These are phyloP conservation scores for Cystobasidium pallidum DNA, from an alignment of 1,284 basidiomycete genomes.

Conservation along the genomic window DNA sequence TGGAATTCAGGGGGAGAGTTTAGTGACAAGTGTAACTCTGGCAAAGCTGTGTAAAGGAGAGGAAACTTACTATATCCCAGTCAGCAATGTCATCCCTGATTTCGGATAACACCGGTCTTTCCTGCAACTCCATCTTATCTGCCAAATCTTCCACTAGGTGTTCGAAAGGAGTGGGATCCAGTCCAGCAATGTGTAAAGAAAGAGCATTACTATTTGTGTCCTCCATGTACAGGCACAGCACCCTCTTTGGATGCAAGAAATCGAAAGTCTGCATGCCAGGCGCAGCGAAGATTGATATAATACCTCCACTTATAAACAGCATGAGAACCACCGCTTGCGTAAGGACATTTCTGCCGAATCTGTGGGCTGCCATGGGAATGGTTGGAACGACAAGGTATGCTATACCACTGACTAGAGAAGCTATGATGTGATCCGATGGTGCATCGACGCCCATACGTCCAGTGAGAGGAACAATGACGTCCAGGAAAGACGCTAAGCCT, in stretches of 20 bases:
- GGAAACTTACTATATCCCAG: slow-evolving; percentile 77
- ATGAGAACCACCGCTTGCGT: slow-evolving; percentile 50
- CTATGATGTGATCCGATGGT: slow-evolving; percentile 87
- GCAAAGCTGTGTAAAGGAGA: no score
- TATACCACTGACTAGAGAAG: slow-evolving; percentile 58
- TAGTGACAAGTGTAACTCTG: no score
- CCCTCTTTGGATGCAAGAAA: slow-evolving; percentile 68
- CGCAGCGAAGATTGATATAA: slow-evolving; percentile 66
- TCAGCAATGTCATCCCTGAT: slow-evolving; percentile 61
- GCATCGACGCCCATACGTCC: slow-evolving; percentile 63
- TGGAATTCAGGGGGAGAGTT: not conserved
- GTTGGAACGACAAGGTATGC: slow-evolving; percentile 46
- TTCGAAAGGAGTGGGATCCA: slow-evolving; percentile 16
- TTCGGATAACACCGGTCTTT: slow-evolving; percentile 53
- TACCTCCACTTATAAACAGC: slow-evolving; percentile 65
- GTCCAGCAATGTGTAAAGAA: slow-evolving; percentile 75
- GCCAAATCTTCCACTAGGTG: slow-evolving; percentile 70
- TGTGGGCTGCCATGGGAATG: slow-evolving; percentile 54
- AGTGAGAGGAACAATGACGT: slow-evolving; percentile 91
- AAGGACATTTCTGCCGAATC: slow-evolving; percentile 54
- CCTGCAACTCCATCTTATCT: slow-evolving; percentile 62
- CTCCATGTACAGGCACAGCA: slow-evolving; percentile 83
- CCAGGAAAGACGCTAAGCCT: slow-evolving; percentile 70
- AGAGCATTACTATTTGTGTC: slow-evolving; percentile 68
- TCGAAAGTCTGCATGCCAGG: slow-evolving; percentile 54